phyloP scores from a whole-genome alignment of 352 stramenopile species.

The Halophytophthora batemanensis region DNA sequence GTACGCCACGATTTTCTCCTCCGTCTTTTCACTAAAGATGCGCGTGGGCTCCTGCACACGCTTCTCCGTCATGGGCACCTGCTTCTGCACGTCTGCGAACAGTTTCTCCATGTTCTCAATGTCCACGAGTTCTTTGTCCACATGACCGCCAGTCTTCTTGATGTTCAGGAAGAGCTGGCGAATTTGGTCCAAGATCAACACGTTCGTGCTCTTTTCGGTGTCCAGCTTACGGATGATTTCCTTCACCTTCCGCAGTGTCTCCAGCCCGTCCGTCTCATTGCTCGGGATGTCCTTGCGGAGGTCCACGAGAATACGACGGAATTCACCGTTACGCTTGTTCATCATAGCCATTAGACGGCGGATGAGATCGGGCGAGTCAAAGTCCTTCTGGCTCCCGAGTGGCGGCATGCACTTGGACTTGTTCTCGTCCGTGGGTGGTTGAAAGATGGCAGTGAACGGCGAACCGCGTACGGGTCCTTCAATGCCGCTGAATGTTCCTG shows the following conservation, averaged over 20 bases:
- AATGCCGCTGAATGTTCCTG: constrained; percentile 92
- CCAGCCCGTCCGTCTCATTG: constrained; percentile 74
- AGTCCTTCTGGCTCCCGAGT: constrained; percentile 62
- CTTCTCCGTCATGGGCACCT: constrained; percentile 74
- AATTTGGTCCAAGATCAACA: constrained; percentile 75
- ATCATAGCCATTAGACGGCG: constrained; percentile 73
- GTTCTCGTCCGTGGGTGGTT: constrained; percentile 59
- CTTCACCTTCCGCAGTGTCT: constrained; percentile 79
- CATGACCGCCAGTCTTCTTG: constrained; percentile 73
- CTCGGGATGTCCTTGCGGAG: constrained; percentile 80
- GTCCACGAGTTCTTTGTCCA: constrained; percentile 81
- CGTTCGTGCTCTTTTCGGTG: constrained; percentile 59
- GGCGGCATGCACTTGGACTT: constrained; percentile 72
- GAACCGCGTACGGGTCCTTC: constrained; percentile 92
- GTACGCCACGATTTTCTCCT: constrained; percentile 93
- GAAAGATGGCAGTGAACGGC: constrained; percentile 69
- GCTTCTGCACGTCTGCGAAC: constrained; percentile 74
- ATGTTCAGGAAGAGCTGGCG: constrained; percentile 75
- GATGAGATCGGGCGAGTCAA: constrained; percentile 71
- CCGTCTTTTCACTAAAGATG: constrained; percentile 90
- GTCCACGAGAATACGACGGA: constrained; percentile 74
- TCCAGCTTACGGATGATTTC: constrained; percentile 84
- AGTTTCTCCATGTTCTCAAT: constrained; percentile 85
- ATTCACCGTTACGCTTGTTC: constrained; percentile 85
- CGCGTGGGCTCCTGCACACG: constrained; percentile 72